Base-by-base conservation (phyloP, 305 asterid species). In the Caryopteris hybrid region DNA sequence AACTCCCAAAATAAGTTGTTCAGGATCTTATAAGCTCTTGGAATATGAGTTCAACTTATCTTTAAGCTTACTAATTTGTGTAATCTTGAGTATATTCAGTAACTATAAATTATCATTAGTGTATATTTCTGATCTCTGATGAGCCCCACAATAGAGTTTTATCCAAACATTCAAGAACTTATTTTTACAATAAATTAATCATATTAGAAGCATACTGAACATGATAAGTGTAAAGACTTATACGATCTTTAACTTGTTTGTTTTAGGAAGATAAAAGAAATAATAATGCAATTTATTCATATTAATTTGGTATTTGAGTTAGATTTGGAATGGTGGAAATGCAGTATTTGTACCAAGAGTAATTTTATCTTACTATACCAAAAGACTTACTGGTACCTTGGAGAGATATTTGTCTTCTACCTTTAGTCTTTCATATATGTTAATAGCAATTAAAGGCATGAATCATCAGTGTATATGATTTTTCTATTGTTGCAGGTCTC, bases 401-500 rank as follows among this genome's bases (percentile, higher is more conserved):
- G 45, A 16, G 42, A 38, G 41, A 20, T 25, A 21, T 21, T 8
- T 20, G 58, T 66, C 2, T 51, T 14, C 47, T 52, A 3, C 13
- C 59, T 43, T 13, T 58, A n/a, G 42, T 53, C 23, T 55, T 45
- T 69, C 43, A 23, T 41, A 20, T 47, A 13, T 67, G 47, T 52
- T 56, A 53, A 18, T 46, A 7, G 22, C 63, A 63, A 48, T 63
- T n/a, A 56, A 14, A 55, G 22, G 47, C 36, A 41, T 51, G 60
- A 36, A n/a, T 3, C 29, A 48, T 52, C 22, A 14, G 22, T 61
- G 56, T 4, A 53, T 34, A 23, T 74, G 71, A 60, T 36, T 61
- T 58, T 62, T 29, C 52, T 68, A 36, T 53, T 78, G 67, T 75
- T 42, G 22, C 89, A 94, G 99, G 83, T 82, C 85, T 42, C 78